phyloP scores from a whole-genome alignment of 2,329 filamentous ascomycete species.

The Lachnellula arida region DNA sequence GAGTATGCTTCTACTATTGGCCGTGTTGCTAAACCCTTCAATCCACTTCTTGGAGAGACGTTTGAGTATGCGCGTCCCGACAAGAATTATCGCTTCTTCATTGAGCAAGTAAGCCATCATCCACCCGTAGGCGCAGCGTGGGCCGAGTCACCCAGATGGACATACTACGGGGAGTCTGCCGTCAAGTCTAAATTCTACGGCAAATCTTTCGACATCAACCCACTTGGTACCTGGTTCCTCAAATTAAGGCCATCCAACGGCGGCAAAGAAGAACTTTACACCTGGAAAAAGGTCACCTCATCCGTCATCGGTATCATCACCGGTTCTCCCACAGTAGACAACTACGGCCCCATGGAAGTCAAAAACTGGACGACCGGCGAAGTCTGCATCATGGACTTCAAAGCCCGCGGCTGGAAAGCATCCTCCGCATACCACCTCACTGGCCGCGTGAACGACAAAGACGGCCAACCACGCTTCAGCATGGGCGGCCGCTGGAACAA shows the following conservation, averaged over 20 bases:
- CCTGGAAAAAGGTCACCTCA: constrained; percentile 98
- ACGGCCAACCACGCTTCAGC: constrained; percentile 79
- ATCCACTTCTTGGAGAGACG: constrained; percentile 90
- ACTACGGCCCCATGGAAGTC: constrained; percentile 95
- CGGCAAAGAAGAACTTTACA: constrained; percentile 82
- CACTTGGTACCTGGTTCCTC: constrained; percentile 94
- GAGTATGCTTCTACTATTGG: constrained; percentile 97
- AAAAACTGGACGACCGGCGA: constrained; percentile 97
- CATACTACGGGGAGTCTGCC: constrained; percentile 93
- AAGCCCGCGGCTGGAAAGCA: constrained; percentile 91
- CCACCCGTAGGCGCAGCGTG: constrained; percentile 90
- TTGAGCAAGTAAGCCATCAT: constrained; percentile 97
- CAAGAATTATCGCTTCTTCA: constrained; percentile 97
- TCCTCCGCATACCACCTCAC: constrained; percentile 84
- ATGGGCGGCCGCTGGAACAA: constrained; percentile 97
- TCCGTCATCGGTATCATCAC: constrained; percentile 99
- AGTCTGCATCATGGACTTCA: constrained; percentile 85
- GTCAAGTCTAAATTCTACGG: constrained; percentile 97
- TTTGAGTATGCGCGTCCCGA: constrained; percentile 95
- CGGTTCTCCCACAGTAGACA: constrained; percentile 93
- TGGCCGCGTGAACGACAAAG: constrained; percentile 76
- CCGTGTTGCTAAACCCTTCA: constrained; percentile 96
- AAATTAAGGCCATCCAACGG: constrained; percentile 71
- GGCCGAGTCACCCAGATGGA: constrained; percentile 91
- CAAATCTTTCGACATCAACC: constrained; percentile 95